Conservation (phyloP, 148 eudicot genomes). For the Nepenthes gracilis region DNA sequence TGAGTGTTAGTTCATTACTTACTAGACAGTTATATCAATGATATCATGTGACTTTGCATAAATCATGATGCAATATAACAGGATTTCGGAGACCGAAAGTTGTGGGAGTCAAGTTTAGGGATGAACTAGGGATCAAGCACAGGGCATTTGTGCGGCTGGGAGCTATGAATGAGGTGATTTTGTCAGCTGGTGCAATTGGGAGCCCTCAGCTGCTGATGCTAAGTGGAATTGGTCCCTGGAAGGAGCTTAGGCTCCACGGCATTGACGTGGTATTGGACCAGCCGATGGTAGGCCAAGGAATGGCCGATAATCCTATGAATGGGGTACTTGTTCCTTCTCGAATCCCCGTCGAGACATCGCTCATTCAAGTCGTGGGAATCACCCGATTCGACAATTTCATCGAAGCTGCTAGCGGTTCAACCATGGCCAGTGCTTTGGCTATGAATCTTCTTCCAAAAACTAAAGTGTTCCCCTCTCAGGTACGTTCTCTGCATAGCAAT, state of each 20-base stretch:
- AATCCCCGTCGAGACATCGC: slow-evolving; percentile 16
- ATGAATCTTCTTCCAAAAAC: slow-evolving; percentile 13
- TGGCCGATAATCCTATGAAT: slow-evolving; percentile 42
- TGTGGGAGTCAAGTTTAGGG: slow-evolving; percentile 23
- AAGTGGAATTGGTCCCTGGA: slow-evolving; percentile 43
- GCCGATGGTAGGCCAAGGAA: slow-evolving; percentile 72
- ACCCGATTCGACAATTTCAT: slow-evolving; percentile 28
- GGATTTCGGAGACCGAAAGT: slow-evolving; percentile 17
- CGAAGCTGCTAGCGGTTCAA: slow-evolving; percentile 27
- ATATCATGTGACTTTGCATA: no score
- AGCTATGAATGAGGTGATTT: slow-evolving; percentile 26
- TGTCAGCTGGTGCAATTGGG: slow-evolving; percentile 52
- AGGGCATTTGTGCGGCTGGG: slow-evolving; percentile 22
- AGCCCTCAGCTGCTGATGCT: slow-evolving; percentile 52
- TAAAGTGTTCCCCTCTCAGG: slow-evolving; percentile 6
- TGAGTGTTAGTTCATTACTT: no score
- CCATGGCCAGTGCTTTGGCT: slow-evolving; percentile 19
- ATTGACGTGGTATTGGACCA: slow-evolving; percentile 52
- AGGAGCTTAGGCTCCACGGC: slow-evolving; percentile 16
- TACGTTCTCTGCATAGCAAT: background rate
- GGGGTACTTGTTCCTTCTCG: slow-evolving; percentile 32
- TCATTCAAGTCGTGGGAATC: slow-evolving; percentile 33
- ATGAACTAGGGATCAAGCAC: slow-evolving; percentile 21
- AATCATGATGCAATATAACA: background rate
- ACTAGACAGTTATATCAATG: background rate